Conservation (phyloP, 306 rosid genomes). For the Cucumis cinereus region DNA sequence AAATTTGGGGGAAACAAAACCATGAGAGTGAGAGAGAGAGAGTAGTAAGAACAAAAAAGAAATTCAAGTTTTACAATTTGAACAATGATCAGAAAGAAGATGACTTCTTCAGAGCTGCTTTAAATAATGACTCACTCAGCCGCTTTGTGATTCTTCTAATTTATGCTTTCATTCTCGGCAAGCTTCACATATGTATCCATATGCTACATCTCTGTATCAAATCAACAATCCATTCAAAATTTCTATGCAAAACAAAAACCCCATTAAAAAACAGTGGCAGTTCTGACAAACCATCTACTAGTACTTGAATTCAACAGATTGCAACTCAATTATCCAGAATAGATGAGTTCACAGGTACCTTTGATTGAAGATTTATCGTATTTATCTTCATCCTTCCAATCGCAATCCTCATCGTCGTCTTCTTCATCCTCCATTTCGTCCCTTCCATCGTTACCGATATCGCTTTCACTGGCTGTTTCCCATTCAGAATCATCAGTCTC, state of each 20-base stretch:
- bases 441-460: conserved; percentile 82
- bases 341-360: conserved; percentile 34
- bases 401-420: conserved; percentile 38
- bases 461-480: conserved; percentile 99
- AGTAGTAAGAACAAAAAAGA: not conserved
- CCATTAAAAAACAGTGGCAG: not conserved
- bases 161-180: conserved; percentile 51
- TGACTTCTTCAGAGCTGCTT: not conserved
- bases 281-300: not conserved
- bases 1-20: conserved; percentile 16
- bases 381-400: conserved; percentile 71
- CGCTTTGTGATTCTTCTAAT: conserved; percentile 5
- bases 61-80: not conserved
- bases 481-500: conserved; percentile 94
- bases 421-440: conserved; percentile 68
- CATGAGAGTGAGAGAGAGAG: not conserved
- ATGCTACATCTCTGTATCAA: conserved; percentile 54
- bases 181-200: conserved; percentile 51
- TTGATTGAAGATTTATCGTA: conserved; percentile 58
- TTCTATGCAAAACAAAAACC: not conserved
- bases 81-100: not conserved
- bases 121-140: not conserved
- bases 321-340: not conserved
- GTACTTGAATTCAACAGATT: not conserved
- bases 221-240: conserved; percentile 20